A percentile compares a stretch with the other conserved stretches of the same genome.
Conservation (phyloP, 75 land plant species). For the Larix kaempferi region DNA sequence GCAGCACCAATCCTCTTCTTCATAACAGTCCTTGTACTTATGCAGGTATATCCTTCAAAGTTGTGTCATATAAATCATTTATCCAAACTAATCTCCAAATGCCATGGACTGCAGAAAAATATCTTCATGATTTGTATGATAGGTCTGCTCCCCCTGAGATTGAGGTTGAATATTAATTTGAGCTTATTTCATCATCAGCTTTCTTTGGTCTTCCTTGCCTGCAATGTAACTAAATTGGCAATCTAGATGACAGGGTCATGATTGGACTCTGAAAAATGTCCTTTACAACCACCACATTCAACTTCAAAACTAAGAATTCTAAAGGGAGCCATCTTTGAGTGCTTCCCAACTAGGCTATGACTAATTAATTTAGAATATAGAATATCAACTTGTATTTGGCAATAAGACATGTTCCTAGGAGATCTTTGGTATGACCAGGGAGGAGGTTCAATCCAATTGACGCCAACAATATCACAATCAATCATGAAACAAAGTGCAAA, state of each 20-base stretch:
- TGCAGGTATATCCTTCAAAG: no score
- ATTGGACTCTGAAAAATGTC: conserved; percentile 95
- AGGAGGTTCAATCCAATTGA: conserved; percentile 95
- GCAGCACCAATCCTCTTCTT: no score
- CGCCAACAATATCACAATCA: conserved; percentile 95
- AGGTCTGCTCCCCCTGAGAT: no score
- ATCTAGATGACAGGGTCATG: conserved; percentile 99
- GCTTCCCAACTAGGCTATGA: conserved; percentile 79
- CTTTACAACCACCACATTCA: conserved; percentile 99
- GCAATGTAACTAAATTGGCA: no score
- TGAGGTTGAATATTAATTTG: no score
- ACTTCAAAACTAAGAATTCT: conserved; percentile 98
- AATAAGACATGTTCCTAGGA: conserved; percentile 55
- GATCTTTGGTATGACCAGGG: conserved; percentile 61
- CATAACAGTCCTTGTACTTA: no score
- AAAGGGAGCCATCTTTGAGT: conserved; percentile 98
- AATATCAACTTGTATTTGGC: conserved; percentile 89
- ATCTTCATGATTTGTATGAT: no score
- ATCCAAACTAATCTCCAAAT: no score
- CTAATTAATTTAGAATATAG: conserved; percentile 82
- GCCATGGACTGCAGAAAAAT: no score
- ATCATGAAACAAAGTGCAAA: conserved; percentile 99
- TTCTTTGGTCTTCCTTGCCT: no score
- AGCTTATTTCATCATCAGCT: no score
- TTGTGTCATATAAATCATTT: no score